Base-by-base conservation (phyloP, 2,329 filamentous ascomycete genomes). In the Nemania diffusa region DNA sequence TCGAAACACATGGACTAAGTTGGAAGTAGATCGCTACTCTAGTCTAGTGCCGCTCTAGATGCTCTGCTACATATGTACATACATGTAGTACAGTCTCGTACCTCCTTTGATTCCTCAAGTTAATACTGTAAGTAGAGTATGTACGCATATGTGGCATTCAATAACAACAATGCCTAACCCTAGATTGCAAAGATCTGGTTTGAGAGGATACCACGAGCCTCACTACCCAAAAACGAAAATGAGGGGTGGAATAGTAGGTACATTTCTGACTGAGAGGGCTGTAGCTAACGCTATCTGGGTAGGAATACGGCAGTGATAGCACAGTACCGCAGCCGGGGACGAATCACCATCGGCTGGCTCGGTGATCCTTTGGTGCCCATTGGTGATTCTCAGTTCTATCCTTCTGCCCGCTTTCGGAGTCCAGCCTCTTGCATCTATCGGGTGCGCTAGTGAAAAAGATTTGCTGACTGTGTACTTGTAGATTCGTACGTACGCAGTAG, bases 371-470 rank as follows among this genome's bases (percentile, higher is more conserved):
- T n/a, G 40, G 40, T 44, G 40, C n/a, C 17, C 20, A 44, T 44
- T 44, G 40, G 40, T 17, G 7, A 17, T 34, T 13, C 50, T 17
- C 24, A 50, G 46, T 32, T 27, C 17, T 53, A 32, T 53, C 15
- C 62, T 58, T 44, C 59, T 51, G 57, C 65, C 68, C 68, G 68
- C 62, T 70, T 66, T 70, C 68, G 68, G 68, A 70, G 67, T 56
- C 62, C 22, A 22, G 29, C 29, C 24, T 55, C 67, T 58, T 61
- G 58, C 58, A 57, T 51, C 63, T 52, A 57, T 64, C 64, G 46
- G 53, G 67, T n/a, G 58, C 57, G 52, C 67, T 67, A 69, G 42
- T 50, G 46, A 11, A 64, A 68, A 68, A 63, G 27, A 62, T 69
- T 66, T 70, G 62, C 65, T 70, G 62, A 68, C 65, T 70, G 65